Percentiles rank a stretch among this genome's conserved stretches.
phyloP scores from a whole-genome alignment of 1,139 yeast species.

The Pichia sp. region DNA sequence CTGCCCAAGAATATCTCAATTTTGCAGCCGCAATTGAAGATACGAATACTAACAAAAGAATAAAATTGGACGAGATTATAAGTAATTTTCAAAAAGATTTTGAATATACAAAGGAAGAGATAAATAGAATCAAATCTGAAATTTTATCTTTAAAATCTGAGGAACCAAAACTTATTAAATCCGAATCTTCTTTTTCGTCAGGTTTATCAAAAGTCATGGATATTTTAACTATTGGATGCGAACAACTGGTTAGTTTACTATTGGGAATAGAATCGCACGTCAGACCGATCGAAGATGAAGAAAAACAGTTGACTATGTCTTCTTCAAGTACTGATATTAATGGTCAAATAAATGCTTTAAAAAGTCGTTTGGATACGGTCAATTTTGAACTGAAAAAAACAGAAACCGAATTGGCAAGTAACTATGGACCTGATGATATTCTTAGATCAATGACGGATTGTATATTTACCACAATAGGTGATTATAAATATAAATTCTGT shows the following conservation, averaged over 20 bases:
- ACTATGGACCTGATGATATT: conserved; percentile 61
- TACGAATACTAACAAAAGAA: too few relatives aligned
- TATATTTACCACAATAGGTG: conserved; percentile 50
- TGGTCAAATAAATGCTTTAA: conserved; percentile 10
- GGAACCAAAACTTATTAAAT: not conserved
- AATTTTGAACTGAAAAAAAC: conserved; percentile 23
- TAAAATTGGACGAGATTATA: not conserved
- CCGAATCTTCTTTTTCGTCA: not conserved
- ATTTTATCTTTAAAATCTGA: not conserved
- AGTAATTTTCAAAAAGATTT: not conserved
- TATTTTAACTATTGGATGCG: conserved; percentile 1
- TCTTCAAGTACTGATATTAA: conserved; percentile 8
- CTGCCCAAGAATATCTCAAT: conserved; percentile 57
- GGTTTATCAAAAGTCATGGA: not conserved
- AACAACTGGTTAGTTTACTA: conserved; percentile 12
- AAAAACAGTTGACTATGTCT: not conserved
- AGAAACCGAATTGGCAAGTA: conserved; percentile 21
- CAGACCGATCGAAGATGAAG: not conserved
- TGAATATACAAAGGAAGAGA: not conserved
- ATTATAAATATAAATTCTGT: conserved; percentile 63
- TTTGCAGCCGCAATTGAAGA: conserved; percentile 32
- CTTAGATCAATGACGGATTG: conserved; percentile 51
- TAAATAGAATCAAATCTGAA: conserved; percentile 4
- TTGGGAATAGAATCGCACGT: conserved; percentile 12
- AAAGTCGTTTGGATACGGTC: conserved; percentile 16